Conservation (phyloP, 1,284 basidiomycete species). For the Porphyrellus sp. region DNA sequence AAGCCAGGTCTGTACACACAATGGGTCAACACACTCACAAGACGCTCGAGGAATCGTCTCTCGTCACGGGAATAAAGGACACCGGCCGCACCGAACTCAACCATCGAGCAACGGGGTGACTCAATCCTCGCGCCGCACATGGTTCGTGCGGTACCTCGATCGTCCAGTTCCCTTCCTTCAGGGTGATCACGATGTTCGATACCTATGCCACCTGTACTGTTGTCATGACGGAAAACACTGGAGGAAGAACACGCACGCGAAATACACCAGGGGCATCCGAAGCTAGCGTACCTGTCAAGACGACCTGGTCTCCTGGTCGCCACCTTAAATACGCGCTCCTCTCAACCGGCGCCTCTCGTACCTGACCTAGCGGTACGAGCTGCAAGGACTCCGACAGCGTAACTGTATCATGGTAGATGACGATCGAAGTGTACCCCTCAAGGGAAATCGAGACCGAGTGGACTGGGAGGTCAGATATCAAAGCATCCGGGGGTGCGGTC, state of each 20-base stretch:
- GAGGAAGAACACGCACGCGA: conserved; percentile 38
- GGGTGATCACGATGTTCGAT: conserved; percentile 46
- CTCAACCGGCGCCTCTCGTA: conserved; percentile 24
- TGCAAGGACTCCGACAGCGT: conserved; percentile 13
- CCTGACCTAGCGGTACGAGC: conserved; percentile 21
- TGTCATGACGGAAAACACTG: background rate
- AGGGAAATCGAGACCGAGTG: conserved; percentile 56
- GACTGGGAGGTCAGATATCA: conserved; percentile 57
- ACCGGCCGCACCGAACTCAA: conserved; percentile 49
- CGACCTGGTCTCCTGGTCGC: conserved; percentile 47
- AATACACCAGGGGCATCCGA: conserved; percentile 47
- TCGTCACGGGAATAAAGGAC: conserved; percentile 50
- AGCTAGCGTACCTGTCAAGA: conserved; percentile 55
- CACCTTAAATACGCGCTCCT: conserved; percentile 51
- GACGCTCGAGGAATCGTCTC: conserved; percentile 48
- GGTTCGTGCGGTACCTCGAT: conserved; percentile 58
- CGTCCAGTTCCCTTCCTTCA: conserved; percentile 60
- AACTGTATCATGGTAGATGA: conserved; percentile 43
- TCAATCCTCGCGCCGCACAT: conserved; percentile 35
- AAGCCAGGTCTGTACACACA: too few species aligned
- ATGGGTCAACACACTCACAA: conserved; percentile 48
- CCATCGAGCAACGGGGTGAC: conserved; percentile 46
- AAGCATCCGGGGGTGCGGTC: conserved; percentile 43
- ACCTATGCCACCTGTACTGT: conserved; percentile 43
- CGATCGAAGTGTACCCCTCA: conserved; percentile 43